Percentiles rank a stretch among this genome's conserved stretches.
These are phyloP conservation scores for Medakamo hakoo DNA, from an alignment of 139 green algal genomes.

Conservation along the genomic window DNA sequence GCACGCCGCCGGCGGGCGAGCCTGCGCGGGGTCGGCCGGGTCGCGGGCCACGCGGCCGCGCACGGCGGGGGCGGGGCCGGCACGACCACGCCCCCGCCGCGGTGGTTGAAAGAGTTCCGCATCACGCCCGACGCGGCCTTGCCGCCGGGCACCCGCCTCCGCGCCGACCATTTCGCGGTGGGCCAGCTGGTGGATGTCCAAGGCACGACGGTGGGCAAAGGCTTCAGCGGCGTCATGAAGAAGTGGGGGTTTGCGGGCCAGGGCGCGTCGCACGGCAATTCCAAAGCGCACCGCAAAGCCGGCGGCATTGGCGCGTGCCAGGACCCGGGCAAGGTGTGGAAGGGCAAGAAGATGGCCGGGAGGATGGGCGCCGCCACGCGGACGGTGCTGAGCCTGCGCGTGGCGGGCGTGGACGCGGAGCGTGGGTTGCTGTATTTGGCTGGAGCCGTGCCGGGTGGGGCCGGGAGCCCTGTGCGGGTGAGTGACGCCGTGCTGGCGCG, in stretches of 20 bases:
- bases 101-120: slow-evolving; percentile 66
- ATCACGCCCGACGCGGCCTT: slow-evolving; percentile 70
- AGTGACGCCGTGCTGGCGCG: too few relatives aligned
- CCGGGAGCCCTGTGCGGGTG: too few relatives aligned
- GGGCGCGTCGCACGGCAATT: slow-evolving; percentile 78
- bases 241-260: slow-evolving; percentile 73
- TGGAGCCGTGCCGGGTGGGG: too few relatives aligned
- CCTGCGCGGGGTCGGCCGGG: slow-evolving; percentile 26
- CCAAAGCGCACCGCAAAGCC: slow-evolving; percentile 50
- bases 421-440: too few relatives aligned
- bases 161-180: slow-evolving; percentile 66
- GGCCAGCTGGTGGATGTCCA: slow-evolving; percentile 88
- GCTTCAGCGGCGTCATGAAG: slow-evolving; percentile 94
- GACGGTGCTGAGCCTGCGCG: slow-evolving; percentile 45
- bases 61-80: slow-evolving; percentile 13
- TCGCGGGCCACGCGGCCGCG: slow-evolving; percentile 12
- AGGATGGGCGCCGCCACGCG: slow-evolving; percentile 67
- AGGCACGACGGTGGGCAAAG: slow-evolving; percentile 82
- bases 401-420: too few relatives aligned
- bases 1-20: too few relatives aligned
- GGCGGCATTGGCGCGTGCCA: slow-evolving; percentile 45
- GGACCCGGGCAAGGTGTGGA: slow-evolving; percentile 81
- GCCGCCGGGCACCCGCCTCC: slow-evolving; percentile 60
- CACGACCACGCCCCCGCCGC: slow-evolving; percentile 57
- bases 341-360: slow-evolving; percentile 96